Evolutionary conservation across 2,329 filamentous ascomycete genomes (phyloP).

Genomic region (Trichoderma pleuroti): DNA sequence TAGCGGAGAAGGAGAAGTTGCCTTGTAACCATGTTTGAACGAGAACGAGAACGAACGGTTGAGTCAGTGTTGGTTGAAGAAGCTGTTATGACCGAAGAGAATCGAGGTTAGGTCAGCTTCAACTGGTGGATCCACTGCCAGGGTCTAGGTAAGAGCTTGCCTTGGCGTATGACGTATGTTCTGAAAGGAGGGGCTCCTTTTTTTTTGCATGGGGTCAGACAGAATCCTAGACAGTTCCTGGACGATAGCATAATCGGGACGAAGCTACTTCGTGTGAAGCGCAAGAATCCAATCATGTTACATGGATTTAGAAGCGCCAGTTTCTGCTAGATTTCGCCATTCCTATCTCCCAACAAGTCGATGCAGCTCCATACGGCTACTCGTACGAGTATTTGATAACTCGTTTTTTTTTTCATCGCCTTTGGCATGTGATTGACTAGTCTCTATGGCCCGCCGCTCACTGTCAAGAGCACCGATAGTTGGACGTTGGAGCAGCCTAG

Average conservation of each 20-base stretch:
- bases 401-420: too few relatives aligned
- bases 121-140: too few relatives aligned
- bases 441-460: neutral
- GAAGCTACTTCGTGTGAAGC: neutral
- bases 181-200: neutral
- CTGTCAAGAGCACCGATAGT: neutral
- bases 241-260: neutral
- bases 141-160: neutral
- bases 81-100: neutral
- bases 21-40: neutral
- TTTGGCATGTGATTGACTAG: neutral
- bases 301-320: neutral
- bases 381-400: neutral
- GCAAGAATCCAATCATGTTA: neutral
- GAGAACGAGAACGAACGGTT: neutral
- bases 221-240: neutral
- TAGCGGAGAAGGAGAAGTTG: neutral
- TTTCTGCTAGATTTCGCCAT: neutral
- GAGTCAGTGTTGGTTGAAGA: neutral
- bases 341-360: neutral
- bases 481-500: neutral
- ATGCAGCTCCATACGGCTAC: neutral
- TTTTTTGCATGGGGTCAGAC: neutral
- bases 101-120: too few relatives aligned
- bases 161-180: neutral